phyloP scores from a whole-genome alignment of 1,139 yeast genomes.

The Saccharomyces pastorianus region DNA sequence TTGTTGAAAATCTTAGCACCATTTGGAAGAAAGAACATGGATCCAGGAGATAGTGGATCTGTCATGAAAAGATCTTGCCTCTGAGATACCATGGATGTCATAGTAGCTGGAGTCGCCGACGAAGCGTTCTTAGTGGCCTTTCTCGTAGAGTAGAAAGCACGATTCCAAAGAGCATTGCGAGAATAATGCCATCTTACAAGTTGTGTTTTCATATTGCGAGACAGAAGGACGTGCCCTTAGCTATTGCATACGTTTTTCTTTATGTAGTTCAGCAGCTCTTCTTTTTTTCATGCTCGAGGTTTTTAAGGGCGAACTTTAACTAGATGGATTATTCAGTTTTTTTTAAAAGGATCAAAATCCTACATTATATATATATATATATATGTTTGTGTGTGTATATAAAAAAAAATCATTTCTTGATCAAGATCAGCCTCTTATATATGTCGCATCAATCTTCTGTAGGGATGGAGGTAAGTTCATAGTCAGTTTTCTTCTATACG shows the following conservation, averaged over 20 bases:
- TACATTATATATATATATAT: slow-evolving; percentile 6
- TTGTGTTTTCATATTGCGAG: not conserved
- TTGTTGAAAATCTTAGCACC: slow-evolving; percentile 83
- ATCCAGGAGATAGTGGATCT: slow-evolving; percentile 78
- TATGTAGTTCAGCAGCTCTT: not conserved
- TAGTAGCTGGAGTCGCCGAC: not conserved
- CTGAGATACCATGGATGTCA: slow-evolving; percentile 14
- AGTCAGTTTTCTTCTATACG: slow-evolving; percentile 76
- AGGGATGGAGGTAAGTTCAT: slow-evolving; percentile 60
- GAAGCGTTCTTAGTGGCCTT: slow-evolving; percentile 8
- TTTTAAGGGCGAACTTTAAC: not conserved
- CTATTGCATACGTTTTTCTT: not conserved
- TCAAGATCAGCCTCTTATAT: slow-evolving; percentile 34
- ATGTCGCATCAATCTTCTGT: slow-evolving; percentile 86
- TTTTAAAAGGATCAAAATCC: slow-evolving; percentile 4
- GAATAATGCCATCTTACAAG: not conserved
- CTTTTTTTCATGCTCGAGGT: not conserved
- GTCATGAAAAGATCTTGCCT: slow-evolving; percentile 69
- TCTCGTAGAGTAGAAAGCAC: not conserved
- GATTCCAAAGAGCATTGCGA: not conserved
- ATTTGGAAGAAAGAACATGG: slow-evolving; percentile 81
- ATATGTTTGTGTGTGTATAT: not conserved
- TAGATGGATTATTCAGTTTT: not conserved
- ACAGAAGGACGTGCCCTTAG: not conserved
- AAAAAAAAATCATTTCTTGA: not conserved